These are phyloP conservation scores for Phoenix roebelenii DNA, from an alignment of 176 grass and related monocot species.

Conservation along the genomic window DNA sequence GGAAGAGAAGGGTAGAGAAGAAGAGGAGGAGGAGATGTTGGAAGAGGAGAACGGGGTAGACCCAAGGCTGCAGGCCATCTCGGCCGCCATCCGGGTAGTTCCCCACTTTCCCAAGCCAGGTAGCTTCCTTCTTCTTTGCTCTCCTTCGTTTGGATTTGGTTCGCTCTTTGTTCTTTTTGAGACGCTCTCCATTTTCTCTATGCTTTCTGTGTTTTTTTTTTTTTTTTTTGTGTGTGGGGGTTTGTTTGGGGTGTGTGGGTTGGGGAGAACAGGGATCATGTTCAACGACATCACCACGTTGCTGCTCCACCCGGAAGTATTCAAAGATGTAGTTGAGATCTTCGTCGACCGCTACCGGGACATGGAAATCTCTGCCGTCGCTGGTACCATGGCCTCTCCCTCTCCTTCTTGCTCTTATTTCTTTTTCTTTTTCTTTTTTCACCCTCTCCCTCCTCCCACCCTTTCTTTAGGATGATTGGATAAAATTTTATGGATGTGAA, in stretches of 20 bases:
- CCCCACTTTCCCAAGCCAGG: slow-evolving; percentile 28
- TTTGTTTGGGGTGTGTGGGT: background rate
- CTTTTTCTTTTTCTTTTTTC: too few species aligned
- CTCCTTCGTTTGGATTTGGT: background rate
- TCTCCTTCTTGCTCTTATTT: too few species aligned
- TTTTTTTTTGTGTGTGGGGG: background rate
- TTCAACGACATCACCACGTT: slow-evolving; percentile 95
- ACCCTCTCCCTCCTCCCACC: too few species aligned
- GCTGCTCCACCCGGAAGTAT: slow-evolving; percentile 64
- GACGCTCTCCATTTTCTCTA: background rate
- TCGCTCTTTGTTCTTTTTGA: background rate
- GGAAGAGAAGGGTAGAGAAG: too few species aligned
- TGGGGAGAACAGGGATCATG: slow-evolving; percentile 61
- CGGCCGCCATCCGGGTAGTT: too few species aligned
- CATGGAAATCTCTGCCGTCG: slow-evolving; percentile 71
- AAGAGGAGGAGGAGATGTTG: too few species aligned
- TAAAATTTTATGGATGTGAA: too few species aligned
- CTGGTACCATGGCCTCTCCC: slow-evolving; percentile 32
- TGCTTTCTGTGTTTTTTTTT: background rate
- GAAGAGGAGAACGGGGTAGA: too few species aligned
- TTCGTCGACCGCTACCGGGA: slow-evolving; percentile 83
- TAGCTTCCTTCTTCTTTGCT: slow-evolving; percentile 3
- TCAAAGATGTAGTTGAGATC: slow-evolving; percentile 77
- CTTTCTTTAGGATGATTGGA: too few species aligned
- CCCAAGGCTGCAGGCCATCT: too few species aligned